phyloP scores from a whole-genome alignment of 2,329 filamentous ascomycete species.

The Stachybotrys chlorohalonatus region DNA sequence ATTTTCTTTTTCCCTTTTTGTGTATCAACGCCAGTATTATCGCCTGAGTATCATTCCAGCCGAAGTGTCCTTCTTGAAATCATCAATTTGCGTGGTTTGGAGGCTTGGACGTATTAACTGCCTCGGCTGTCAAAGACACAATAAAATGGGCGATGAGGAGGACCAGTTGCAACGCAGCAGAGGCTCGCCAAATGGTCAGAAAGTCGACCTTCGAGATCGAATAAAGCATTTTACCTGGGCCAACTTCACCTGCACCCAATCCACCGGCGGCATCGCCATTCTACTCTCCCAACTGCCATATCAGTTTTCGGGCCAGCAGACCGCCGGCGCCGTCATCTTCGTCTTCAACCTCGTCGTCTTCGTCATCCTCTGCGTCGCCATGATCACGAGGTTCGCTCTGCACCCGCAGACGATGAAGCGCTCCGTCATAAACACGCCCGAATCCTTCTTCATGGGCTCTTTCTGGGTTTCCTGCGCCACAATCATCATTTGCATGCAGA shows the following conservation, averaged over 20 bases:
- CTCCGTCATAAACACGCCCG: slow-evolving; percentile 33
- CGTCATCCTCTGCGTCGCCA: slow-evolving; percentile 38
- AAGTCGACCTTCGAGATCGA: slow-evolving; percentile 10
- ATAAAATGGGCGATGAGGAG: not conserved
- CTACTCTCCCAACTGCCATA: slow-evolving; percentile 26
- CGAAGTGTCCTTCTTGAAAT: no score
- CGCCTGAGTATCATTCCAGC: no score
- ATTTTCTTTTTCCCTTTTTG: not conserved
- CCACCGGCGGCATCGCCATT: slow-evolving; percentile 21
- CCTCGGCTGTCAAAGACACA: not conserved
- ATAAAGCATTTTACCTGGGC: slow-evolving; percentile 18
- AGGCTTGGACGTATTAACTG: no score
- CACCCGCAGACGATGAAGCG: slow-evolving; percentile 48
- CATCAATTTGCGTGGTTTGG: no score
- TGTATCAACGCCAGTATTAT: not conserved
- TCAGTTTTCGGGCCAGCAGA: slow-evolving; percentile 34
- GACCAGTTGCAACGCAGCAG: not conserved
- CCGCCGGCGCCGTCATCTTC: slow-evolving; percentile 38
- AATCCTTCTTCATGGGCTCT: slow-evolving; percentile 55
- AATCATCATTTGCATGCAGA: slow-evolving; percentile 53
- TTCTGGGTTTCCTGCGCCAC: slow-evolving; percentile 56
- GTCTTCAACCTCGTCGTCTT: slow-evolving; percentile 42
- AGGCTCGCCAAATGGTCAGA: not conserved
- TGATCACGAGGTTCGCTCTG: slow-evolving; percentile 47
- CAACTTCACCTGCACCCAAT: slow-evolving; percentile 24